Percentiles rank a stretch among this genome's conserved stretches.
Conservation (phyloP, 108 stramenopile species). For the Phaeodactylum tricornutum region DNA sequence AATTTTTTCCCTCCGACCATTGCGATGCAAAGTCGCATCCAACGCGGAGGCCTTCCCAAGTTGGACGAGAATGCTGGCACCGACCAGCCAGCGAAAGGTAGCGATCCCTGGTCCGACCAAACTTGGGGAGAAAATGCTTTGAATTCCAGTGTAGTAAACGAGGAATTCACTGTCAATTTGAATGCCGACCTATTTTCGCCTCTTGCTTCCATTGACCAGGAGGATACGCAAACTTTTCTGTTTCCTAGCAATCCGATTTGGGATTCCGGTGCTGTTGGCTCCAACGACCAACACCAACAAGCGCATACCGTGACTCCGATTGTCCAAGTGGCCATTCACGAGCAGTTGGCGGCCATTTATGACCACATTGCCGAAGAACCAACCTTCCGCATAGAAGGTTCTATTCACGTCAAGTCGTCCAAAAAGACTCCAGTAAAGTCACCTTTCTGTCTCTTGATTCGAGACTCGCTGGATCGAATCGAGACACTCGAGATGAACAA, state of each 20-base stretch:
- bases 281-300: neutral
- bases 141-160: neutral
- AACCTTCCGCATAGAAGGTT: conserved; percentile 23
- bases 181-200: neutral
- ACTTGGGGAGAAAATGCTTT: neutral
- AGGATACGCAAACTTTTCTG: neutral
- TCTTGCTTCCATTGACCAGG: neutral
- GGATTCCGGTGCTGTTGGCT: too few species aligned
- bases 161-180: neutral
- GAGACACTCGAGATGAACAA: neutral
- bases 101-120: conserved; percentile 1
- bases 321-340: conserved; percentile 14
- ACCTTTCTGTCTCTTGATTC: conserved; percentile 8
- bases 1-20: too few species aligned
- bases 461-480: conserved; percentile 7
- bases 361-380: conserved; percentile 18
- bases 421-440: conserved; percentile 3
- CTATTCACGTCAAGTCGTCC: conserved; percentile 21
- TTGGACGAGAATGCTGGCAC: too few species aligned
- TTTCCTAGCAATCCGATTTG: neutral
- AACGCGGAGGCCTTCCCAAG: too few species aligned
- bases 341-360: conserved; percentile 31
- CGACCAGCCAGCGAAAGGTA: too few species aligned
- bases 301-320: neutral
- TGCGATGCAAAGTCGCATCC: too few species aligned